These are phyloP conservation scores for Limnanthes douglasii DNA, from an alignment of 345 rosid species.

Conservation along the genomic window DNA sequence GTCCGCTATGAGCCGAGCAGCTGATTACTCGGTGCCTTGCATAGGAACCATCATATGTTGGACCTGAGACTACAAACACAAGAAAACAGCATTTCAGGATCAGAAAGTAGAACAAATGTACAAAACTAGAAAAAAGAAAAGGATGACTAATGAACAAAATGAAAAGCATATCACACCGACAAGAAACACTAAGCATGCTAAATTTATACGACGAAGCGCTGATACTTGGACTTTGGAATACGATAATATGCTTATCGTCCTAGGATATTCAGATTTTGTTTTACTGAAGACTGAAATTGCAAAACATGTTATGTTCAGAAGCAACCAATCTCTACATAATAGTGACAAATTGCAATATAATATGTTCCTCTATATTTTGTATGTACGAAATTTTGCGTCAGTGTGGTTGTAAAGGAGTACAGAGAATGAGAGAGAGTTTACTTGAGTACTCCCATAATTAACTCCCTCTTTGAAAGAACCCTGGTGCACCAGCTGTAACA, in stretches of 20 bases:
- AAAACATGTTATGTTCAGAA: not conserved
- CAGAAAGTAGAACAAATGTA: constrained; percentile 8
- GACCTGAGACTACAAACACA: constrained; percentile 16
- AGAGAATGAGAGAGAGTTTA: constrained; percentile 13
- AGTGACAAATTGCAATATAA: not conserved
- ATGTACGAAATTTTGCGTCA: too few relatives aligned
- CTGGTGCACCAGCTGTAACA: constrained; percentile 29
- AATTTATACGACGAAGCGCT: not conserved
- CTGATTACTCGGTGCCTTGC: constrained; percentile 34
- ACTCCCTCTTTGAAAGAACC: constrained; percentile 21
- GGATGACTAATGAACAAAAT: not conserved
- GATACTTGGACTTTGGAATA: too few relatives aligned
- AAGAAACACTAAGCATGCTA: too few relatives aligned
- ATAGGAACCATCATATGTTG: constrained; percentile 33
- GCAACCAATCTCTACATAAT: not conserved
- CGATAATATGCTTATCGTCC: too few relatives aligned
- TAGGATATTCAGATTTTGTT: not conserved
- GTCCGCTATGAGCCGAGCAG: too few relatives aligned
- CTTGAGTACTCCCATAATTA: constrained; percentile 24
- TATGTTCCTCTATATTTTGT: too few relatives aligned
- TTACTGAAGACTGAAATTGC: constrained; percentile 2
- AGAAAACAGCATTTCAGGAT: not conserved
- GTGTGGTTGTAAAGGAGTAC: too few relatives aligned
- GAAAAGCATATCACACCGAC: too few relatives aligned
- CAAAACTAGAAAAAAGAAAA: constrained; percentile 1